Evolutionary conservation across 306 rosid species (phyloP).

Genomic region (Acacia acuminata): DNA sequence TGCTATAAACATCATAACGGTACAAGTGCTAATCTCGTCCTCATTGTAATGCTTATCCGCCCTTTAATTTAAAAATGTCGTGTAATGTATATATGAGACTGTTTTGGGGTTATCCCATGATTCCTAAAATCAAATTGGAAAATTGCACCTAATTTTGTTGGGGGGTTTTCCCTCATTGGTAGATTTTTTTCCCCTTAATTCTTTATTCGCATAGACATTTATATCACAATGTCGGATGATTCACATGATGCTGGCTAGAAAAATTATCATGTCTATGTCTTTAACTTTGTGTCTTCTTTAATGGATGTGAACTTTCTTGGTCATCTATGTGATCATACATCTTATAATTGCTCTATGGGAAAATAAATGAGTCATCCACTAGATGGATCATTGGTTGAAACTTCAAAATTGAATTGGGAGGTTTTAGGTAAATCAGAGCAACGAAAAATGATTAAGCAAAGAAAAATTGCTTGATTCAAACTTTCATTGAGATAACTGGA

Average conservation of each 20-base stretch:
- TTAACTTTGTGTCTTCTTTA: not conserved
- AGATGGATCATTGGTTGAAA: not conserved
- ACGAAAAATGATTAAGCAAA: too few relatives aligned
- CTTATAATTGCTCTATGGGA: not conserved
- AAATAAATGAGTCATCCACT: not conserved
- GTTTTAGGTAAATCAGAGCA: not conserved
- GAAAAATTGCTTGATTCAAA: too few relatives aligned
- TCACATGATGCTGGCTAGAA: not conserved
- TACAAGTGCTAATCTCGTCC: too few relatives aligned
- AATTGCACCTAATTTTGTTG: too few relatives aligned
- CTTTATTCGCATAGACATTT: not conserved
- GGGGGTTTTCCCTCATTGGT: not conserved
- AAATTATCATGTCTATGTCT: not conserved
- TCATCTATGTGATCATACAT: not conserved
- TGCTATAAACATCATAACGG: too few relatives aligned
- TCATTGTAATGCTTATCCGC: too few relatives aligned
- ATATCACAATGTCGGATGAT: not conserved
- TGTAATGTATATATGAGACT: too few relatives aligned
- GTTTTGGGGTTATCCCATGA: too few relatives aligned
- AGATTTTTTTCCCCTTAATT: not conserved
- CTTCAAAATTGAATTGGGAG: not conserved
- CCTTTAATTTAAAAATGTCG: too few relatives aligned
- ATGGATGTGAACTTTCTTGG: not conserved
- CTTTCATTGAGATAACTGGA: too few relatives aligned
- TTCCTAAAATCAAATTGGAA: too few relatives aligned